Conservation (phyloP, 2,329 filamentous ascomycete genomes). For the Calonectria montana region DNA sequence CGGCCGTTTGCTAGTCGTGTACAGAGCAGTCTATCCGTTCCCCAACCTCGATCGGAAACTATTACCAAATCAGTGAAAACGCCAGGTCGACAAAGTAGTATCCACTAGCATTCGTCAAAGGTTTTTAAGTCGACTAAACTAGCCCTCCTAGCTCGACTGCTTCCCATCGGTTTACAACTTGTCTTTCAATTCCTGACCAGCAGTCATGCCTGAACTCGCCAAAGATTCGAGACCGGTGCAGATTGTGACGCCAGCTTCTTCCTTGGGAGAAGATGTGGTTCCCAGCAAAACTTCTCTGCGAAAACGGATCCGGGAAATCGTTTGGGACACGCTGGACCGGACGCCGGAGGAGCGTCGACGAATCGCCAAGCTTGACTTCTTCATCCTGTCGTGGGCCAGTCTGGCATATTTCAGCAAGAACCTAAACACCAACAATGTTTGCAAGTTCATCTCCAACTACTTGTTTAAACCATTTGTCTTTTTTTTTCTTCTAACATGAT, state of each 20-base stretch:
- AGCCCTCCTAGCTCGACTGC: too few species aligned
- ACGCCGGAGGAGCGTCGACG: not conserved
- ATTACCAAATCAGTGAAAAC: not conserved
- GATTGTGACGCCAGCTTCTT: not conserved
- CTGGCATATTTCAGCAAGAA: not conserved
- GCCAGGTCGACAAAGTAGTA: not conserved
- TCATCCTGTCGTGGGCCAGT: not conserved
- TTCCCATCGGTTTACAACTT: not conserved
- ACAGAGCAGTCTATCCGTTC: not conserved
- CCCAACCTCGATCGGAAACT: not conserved
- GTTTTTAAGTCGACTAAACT: not conserved
- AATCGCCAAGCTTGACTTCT: conserved; percentile 5
- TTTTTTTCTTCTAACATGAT: not conserved
- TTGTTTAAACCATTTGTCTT: too few species aligned
- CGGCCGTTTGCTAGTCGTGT: not conserved
- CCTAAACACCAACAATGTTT: conserved; percentile 1
- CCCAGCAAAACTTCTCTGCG: not conserved
- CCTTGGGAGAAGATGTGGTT: not conserved
- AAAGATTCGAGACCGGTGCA: not conserved
- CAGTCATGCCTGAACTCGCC: not conserved
- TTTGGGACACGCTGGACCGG: not conserved
- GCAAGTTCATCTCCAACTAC: not conserved
- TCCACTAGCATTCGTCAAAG: not conserved
- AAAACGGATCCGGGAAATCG: not conserved
- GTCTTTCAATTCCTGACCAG: too few species aligned